These are phyloP conservation scores for Candida tallmaniae DNA, from an alignment of 805 yeast genomes.

Conservation along the genomic window DNA sequence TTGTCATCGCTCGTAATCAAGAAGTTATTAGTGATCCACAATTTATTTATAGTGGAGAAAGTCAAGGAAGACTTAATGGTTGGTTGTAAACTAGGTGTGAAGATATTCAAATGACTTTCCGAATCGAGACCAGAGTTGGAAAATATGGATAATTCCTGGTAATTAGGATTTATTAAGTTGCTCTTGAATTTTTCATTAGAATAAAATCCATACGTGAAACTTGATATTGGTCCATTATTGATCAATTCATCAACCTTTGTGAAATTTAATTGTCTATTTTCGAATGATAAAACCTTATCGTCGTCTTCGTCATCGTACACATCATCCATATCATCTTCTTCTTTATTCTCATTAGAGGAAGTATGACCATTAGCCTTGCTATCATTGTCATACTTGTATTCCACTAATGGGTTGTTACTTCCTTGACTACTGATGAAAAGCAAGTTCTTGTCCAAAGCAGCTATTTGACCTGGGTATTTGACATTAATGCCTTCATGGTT, in stretches of 20 bases:
- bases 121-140: constrained; percentile 63
- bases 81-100: constrained; percentile 69
- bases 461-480: constrained; percentile 37
- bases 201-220: constrained; percentile 59
- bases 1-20: constrained; percentile 68
- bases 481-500: constrained; percentile 29
- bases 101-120: constrained; percentile 53
- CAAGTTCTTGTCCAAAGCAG: constrained; percentile 37
- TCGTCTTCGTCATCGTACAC: constrained; percentile 18
- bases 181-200: constrained; percentile 51
- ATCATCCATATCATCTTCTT: constrained; percentile 35
- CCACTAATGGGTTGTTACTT: constrained; percentile 53
- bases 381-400: constrained; percentile 27
- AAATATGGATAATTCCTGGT: constrained; percentile 60
- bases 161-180: constrained; percentile 66
- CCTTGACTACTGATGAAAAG: constrained; percentile 60
- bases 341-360: constrained; percentile 33
- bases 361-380: constrained; percentile 5
- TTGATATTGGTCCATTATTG: constrained; percentile 71
- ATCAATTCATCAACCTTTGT: constrained; percentile 48
- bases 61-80: constrained; percentile 60
- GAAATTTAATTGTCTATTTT: constrained; percentile 27
- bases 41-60: constrained; percentile 65
- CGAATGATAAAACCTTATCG: constrained; percentile 9
- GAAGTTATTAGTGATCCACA: constrained; percentile 70